Base-by-base conservation (phyloP, 2,329 filamentous ascomycete genomes). In the Arthrobotrys entomopaga region DNA sequence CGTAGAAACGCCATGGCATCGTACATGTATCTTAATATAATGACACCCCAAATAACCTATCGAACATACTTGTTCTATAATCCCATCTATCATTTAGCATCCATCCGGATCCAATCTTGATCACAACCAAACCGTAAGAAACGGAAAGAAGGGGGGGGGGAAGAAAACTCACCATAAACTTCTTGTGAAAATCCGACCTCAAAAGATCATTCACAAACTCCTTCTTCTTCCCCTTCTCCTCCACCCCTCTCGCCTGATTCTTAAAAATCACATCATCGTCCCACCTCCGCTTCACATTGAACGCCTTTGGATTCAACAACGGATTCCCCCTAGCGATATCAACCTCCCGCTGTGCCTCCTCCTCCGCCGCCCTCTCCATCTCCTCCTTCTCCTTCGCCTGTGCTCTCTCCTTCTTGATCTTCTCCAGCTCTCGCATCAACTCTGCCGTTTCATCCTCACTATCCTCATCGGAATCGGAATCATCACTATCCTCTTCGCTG, bases 211-310 rank as follows among this genome's bases (percentile, higher is more conserved):
- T 43, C 82, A 99, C 93, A 83, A 99, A 99, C 82, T 97, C 93
- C 84, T 94, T 96, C 82, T 87, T 88, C 84, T 90, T 93, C 76
- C 90, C 89, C 84, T 90, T 93, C 76, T 97, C 92, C 80, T 98
- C 94, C 0, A 93, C 97, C 7, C 94, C 95, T 71, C 95, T 87
- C 38, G 94, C 95, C 83, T 99, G 95, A 82, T 99, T 99, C 85
- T 97, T 98, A 84, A 99, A 99, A 1, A 99, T 93, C 11, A 99
- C 95, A 81, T 99, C 95, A 79, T 99, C 95, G 79, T 99, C 95
- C 95, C 95, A 99, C 78, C 93, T 84, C 78, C 92, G 85, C 86
- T 97, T 97, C 80, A 97, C 89, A 70, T 90, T 93, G 81, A 96
- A 98, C 78, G 97, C 87, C 58, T 80, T 78, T 0, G 86, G 81